These are phyloP conservation scores for Sarocladium oryzae DNA, from an alignment of 2,329 filamentous ascomycete species.

Conservation along the genomic window DNA sequence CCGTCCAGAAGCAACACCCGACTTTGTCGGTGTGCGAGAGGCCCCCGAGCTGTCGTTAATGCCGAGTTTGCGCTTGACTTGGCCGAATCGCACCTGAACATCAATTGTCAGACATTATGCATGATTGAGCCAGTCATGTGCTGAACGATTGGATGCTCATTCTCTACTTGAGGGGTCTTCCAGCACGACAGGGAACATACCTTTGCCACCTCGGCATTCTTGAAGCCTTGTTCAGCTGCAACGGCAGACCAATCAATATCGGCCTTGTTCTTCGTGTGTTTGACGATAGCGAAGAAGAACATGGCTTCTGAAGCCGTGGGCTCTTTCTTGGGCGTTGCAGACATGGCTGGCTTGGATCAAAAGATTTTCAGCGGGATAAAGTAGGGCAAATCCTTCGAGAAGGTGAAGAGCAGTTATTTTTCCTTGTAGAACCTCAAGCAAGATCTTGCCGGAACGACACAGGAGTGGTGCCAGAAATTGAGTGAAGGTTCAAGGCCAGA, in stretches of 20 bases:
- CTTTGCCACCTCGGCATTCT: slow-evolving; percentile 38
- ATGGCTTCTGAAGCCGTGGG: slow-evolving; percentile 34
- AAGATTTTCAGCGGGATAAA: too few relatives aligned
- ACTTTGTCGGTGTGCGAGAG: slow-evolving; percentile 5
- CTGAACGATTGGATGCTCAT: too few relatives aligned
- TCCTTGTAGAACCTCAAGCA: too few relatives aligned
- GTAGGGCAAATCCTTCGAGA: too few relatives aligned
- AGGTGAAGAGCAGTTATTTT: too few relatives aligned
- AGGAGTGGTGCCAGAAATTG: too few relatives aligned
- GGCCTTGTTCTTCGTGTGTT: slow-evolving; percentile 34
- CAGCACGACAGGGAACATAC: slow-evolving; percentile 24
- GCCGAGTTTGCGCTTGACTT: slow-evolving; percentile 42
- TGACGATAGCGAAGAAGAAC: slow-evolving; percentile 39
- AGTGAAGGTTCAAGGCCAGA: too few relatives aligned
- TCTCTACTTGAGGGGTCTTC: too few relatives aligned
- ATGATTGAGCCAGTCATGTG: too few relatives aligned
- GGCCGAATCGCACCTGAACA: slow-evolving; percentile 38
- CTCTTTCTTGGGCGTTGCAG: slow-evolving; percentile 24
- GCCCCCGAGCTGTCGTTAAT: slow-evolving; percentile 23
- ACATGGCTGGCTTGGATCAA: slow-evolving; percentile 17
- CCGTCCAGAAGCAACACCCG: slow-evolving; percentile 2
- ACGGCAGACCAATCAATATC: slow-evolving; percentile 43
- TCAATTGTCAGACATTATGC: not conserved
- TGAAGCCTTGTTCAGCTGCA: slow-evolving; percentile 35
- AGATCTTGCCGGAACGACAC: too few relatives aligned